Evolutionary conservation across 2,329 filamentous ascomycete genomes (phyloP), one percentile per base, ranked within the genome.

Genomic region (Cryphonectria japonica): DNA sequence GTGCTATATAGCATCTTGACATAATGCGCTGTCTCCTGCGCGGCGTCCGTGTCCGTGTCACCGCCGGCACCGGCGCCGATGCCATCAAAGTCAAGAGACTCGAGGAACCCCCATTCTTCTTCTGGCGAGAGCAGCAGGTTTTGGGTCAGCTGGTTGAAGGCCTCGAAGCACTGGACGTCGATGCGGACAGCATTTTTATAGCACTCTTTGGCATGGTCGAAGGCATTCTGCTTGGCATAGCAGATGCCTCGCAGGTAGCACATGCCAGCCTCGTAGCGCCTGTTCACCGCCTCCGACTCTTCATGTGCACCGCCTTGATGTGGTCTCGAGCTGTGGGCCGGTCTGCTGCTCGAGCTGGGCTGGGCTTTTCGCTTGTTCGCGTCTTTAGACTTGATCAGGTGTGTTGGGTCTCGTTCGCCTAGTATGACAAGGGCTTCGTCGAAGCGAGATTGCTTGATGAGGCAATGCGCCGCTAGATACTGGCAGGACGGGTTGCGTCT

Each of bases 171-270:
- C 80, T 97, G 95, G 3, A 98, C 95, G 78, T 99, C 96, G 78
- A 99, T 98, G 73, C 93, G 90, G 62, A 98, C 94, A 1, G 96
- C 96, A 77, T 97, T 94, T 83, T 98, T 98, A 86, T 98, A 99
- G 83, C 96, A 98, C 77, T 98, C 95, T 80, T 98, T 98, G 67
- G 96, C 96, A 46, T 94, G 91, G 79, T 99, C 96, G 77, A 98
- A 98, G 37, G 95, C 93, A 80, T 98, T 99, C 80, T 97, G 93
- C 82, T 97, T 97, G 8, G 96, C 95, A 79, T 94, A 98, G 85
- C 97, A 98, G 66, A 97, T 87, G 6, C 96, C 96, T 34, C 96
- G 88, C 67, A 99, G 84, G 79, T 97, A 97, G 83, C 96, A 99
- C 95, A 99, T 99, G 78, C 92, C 94, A 0, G 96, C 96, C 82